Percentiles rank a stretch among this genome's conserved stretches.
Conservation (phyloP, 202 grass and related monocot species). For the Carex sylvatica region DNA sequence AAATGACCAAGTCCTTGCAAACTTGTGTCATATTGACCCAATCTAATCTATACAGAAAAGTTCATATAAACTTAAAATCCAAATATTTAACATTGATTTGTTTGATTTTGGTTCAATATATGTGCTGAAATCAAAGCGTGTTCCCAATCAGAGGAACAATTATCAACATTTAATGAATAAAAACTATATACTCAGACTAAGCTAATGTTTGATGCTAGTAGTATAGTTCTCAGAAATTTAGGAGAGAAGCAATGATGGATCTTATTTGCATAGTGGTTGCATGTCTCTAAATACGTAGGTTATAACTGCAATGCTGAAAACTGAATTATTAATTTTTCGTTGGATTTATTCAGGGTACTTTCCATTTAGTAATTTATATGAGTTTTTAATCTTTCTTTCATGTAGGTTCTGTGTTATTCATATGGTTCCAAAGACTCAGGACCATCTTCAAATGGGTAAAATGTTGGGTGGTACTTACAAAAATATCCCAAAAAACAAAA, state of each 20-base stretch:
- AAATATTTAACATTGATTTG: neutral
- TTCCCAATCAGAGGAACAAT: neutral
- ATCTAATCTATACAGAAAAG: neutral
- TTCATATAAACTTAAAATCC: neutral
- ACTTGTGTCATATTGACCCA: neutral
- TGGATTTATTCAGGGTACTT: too few species aligned
- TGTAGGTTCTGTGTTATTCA: too few species aligned
- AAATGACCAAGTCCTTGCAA: neutral
- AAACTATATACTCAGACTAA: neutral
- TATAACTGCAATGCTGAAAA: neutral
- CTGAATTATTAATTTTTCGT: too few species aligned
- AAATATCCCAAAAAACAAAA: neutral
- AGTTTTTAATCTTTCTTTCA: too few species aligned
- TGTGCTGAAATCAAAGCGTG: neutral
- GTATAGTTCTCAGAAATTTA: neutral
- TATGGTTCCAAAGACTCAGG: too few species aligned
- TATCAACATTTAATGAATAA: neutral
- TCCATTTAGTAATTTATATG: too few species aligned
- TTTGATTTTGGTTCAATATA: neutral
- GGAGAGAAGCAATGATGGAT: neutral
- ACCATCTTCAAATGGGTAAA: neutral
- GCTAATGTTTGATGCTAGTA: slow-evolving; percentile 7
- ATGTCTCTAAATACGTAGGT: neutral
- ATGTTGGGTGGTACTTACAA: neutral
- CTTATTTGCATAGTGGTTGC: neutral